phyloP scores from a whole-genome alignment of 1,284 basidiomycete species.

The Ganoderma lucidum region DNA sequence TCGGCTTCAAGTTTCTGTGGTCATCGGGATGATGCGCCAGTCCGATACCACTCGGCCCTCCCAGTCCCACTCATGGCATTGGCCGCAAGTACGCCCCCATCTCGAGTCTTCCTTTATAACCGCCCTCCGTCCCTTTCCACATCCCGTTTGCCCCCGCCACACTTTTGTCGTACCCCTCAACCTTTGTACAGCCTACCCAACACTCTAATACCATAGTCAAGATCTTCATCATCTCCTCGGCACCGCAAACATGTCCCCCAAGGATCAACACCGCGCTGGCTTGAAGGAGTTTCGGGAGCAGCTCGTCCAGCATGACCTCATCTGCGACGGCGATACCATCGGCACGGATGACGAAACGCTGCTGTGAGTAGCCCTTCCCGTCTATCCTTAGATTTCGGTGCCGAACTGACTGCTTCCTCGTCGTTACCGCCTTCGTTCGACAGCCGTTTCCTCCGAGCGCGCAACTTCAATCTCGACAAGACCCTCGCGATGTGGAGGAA shows the following conservation, averaged over 20 bases:
- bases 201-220: neutral
- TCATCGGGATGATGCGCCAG: constrained; percentile 31
- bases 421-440: constrained; percentile 14
- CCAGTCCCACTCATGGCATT: constrained; percentile 20
- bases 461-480: constrained; percentile 61
- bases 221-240: neutral
- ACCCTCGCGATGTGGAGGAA: constrained; percentile 66
- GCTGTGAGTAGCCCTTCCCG: constrained; percentile 43
- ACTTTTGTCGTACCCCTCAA: neutral
- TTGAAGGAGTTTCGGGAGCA: constrained; percentile 54
- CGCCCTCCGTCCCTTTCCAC: neutral
- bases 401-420: neutral
- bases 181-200: neutral
- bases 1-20: constrained; percentile 5
- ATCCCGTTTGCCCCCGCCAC: neutral
- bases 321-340: constrained; percentile 68
- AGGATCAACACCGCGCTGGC: constrained; percentile 31
- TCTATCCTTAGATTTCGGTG: neutral
- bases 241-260: constrained; percentile 26
- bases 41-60: constrained; percentile 10
- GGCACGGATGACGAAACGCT: constrained; percentile 72
- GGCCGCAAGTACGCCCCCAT: constrained; percentile 16
- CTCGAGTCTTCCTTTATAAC: neutral
- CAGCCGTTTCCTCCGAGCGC: constrained; percentile 75
- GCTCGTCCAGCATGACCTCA: constrained; percentile 56